Evolutionary conservation across 345 rosid species (phyloP), one percentile per base, ranked within the genome.

Genomic region (Limnanthes douglasii): DNA sequence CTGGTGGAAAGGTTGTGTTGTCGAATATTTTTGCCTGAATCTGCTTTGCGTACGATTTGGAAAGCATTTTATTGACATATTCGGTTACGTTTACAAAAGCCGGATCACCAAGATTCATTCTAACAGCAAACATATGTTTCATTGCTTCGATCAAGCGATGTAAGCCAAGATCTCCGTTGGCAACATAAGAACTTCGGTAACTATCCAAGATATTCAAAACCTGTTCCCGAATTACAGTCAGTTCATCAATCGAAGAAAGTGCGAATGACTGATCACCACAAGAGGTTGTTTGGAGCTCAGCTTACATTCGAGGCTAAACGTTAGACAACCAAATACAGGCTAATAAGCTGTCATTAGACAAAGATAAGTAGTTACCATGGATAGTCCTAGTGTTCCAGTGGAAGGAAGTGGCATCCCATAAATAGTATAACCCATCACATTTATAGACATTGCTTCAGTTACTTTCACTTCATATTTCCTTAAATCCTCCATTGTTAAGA

Each of bases 71-170:
- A 6, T 73, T 52, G 5, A 57, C 8, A 25, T 49, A 58, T 18
- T 60, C 15, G 15, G 43, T 39, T 10, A 66, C 36, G 29, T 68
- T 44, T 11, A 66, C 86, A 27, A 83, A 88, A 18, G 50, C 43
- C 18, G 97, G 95, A 49, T 88, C 97, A 6, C 90, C 95, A 38
- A 88, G 61, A 68, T 72, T 75, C 97, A 88, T 88, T 25, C 97
- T 48, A 43, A 66, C 60, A 1, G 97, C 80, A 44, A 79, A 60
- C 95, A 88, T 88, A 68, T 88, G 95, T 54, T 88, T 88, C 55
- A 79, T 45, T 15, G 95, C 86, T 71, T 88, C 97, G 4, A 88
- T 61, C 38, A 88, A 8, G 7, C 84, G 81, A 51, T 88, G 95
- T 18, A 79, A 24, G 7, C 77, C 82, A 0, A 88, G 68, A 23